Evolutionary conservation across 2,329 filamentous ascomycete genomes (phyloP).

Genomic region (Leptosphaerulina australis): DNA sequence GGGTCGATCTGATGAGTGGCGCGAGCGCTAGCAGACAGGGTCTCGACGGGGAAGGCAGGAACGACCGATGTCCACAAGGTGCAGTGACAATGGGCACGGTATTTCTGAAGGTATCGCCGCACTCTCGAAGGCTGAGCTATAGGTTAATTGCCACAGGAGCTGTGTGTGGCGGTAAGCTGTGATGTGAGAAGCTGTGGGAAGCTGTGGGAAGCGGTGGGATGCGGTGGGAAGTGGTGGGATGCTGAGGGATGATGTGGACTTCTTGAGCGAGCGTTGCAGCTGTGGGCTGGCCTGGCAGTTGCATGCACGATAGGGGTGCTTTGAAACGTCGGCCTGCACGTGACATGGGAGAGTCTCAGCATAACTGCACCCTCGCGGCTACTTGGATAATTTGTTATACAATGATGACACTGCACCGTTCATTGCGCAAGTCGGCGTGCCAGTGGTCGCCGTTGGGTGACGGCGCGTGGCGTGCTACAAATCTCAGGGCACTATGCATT

Average conservation of each 20-base stretch:
- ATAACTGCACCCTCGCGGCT: neutral
- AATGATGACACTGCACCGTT: neutral
- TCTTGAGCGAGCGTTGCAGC: constrained; percentile 9
- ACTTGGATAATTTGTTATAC: neutral
- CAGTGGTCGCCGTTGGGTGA: constrained; percentile 3
- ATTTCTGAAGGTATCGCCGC: too few relatives aligned
- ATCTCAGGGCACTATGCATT: neutral
- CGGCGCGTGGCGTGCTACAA: constrained; percentile 10
- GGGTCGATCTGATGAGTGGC: constrained; percentile 14
- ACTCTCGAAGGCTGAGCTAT: neutral
- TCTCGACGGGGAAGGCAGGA: constrained; percentile 3
- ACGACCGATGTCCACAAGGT: too few relatives aligned
- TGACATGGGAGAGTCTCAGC: constrained; percentile 14
- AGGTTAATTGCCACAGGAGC: neutral
- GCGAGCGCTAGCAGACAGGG: constrained; percentile 19
- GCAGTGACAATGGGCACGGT: neutral
- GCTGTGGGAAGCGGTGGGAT: neutral
- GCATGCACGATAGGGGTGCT: constrained; percentile 33
- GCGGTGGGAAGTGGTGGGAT: neutral
- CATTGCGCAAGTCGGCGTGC: neutral
- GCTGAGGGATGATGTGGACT: neutral
- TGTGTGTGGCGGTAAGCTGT: too few relatives aligned
- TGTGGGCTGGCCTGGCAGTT: constrained; percentile 16
- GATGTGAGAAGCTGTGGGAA: too few relatives aligned
- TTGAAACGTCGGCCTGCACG: constrained; percentile 20